Evolutionary conservation across 83 land plant species (phyloP).

Genomic region (Picea engelmannii): DNA sequence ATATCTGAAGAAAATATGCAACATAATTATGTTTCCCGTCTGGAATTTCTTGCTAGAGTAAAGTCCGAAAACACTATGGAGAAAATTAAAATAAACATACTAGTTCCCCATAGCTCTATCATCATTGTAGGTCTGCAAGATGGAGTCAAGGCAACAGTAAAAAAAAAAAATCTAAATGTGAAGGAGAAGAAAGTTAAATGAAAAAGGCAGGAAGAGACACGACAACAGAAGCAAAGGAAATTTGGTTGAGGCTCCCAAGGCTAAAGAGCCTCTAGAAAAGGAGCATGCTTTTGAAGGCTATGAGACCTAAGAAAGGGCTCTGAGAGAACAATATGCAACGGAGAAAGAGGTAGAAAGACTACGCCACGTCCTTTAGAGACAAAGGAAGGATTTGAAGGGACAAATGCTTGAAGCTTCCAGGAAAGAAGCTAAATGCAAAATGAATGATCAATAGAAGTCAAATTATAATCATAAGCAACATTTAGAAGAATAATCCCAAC

Average conservation of each 20-base stretch:
- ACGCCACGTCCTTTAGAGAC: conserved; percentile 44
- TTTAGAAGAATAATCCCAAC: no score
- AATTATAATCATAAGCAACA: conserved; percentile 61
- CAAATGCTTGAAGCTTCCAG: conserved; percentile 82
- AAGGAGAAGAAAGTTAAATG: conserved; percentile 20
- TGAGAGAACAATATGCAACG: conserved; percentile 77
- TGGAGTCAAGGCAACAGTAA: neutral
- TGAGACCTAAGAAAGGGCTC: conserved; percentile 65
- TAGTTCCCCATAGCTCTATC: conserved; percentile 65
- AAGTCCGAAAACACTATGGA: conserved; percentile 6
- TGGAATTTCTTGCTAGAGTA: no score
- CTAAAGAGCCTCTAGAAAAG: conserved; percentile 31
- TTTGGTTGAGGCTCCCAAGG: neutral
- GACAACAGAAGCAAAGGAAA: conserved; percentile 21
- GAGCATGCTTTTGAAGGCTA: conserved; percentile 14
- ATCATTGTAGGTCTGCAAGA: conserved; percentile 4
- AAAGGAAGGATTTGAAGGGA: conserved; percentile 76
- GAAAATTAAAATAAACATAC: conserved; percentile 74
- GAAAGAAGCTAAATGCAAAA: conserved; percentile 88
- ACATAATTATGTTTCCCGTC: conserved; percentile 73
- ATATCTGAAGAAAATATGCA: conserved; percentile 71
- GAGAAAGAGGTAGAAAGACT: conserved; percentile 49
- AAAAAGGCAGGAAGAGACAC: conserved; percentile 11
- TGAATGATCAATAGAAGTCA: conserved; percentile 76
- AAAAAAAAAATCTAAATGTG: neutral